Evolutionary conservation across 2,329 filamentous ascomycete species (phyloP).

Genomic region (Fusarium annulatum): DNA sequence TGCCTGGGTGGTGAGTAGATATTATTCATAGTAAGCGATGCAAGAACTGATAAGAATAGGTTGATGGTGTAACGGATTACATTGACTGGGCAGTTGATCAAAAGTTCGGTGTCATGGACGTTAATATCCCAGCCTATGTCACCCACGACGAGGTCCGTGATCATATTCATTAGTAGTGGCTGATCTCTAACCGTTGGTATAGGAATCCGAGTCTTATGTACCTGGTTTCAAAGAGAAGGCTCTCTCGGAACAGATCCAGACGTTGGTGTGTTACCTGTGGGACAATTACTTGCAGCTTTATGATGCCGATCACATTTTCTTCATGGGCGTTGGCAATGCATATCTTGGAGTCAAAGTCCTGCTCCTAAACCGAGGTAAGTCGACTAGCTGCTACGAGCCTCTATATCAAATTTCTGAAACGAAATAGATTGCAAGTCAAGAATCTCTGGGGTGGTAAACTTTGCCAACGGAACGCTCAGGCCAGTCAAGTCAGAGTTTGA

Average conservation of each 20-base stretch:
- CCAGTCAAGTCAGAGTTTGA: constrained; percentile 84
- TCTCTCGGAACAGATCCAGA: constrained; percentile 71
- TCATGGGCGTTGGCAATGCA: constrained; percentile 91
- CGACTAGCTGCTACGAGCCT: background rate
- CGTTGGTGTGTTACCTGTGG: constrained; percentile 89
- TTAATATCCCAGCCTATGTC: constrained; percentile 86
- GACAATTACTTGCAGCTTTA: constrained; percentile 93
- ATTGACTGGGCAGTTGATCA: constrained; percentile 84
- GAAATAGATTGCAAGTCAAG: constrained; percentile 70
- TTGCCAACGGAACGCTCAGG: constrained; percentile 80
- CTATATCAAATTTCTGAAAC: constrained; percentile 28
- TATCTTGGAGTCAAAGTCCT: constrained; percentile 86
- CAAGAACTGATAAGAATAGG: constrained; percentile 60
- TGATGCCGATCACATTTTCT: constrained; percentile 77
- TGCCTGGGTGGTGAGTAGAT: constrained; percentile 79
- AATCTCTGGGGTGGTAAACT: constrained; percentile 80
- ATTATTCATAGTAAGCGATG: background rate
- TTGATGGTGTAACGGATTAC: constrained; percentile 83
- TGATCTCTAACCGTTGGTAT: constrained; percentile 25
- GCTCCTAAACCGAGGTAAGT: constrained; percentile 77
- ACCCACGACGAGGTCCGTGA: constrained; percentile 68
- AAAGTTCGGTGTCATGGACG: constrained; percentile 86
- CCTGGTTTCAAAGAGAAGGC: constrained; percentile 58
- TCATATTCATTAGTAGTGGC: background rate
- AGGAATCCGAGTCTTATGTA: constrained; percentile 62